These are phyloP conservation scores for Sporobolomyces roseus DNA, from an alignment of 768 basidiomycete species.

Conservation along the genomic window DNA sequence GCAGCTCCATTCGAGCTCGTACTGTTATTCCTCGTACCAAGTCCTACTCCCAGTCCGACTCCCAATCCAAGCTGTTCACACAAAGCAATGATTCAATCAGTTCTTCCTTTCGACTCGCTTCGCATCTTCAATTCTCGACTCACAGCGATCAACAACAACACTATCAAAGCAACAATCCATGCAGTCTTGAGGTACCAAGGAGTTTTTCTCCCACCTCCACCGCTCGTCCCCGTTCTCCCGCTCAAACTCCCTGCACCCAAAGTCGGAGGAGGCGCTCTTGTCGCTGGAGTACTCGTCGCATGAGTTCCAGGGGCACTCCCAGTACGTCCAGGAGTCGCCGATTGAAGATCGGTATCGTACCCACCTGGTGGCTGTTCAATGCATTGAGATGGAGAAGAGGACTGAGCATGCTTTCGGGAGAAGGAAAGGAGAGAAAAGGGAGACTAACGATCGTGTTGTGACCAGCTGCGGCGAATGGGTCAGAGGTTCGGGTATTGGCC, in stretches of 20 bases:
- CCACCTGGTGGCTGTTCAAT: not conserved
- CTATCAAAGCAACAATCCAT: conserved; percentile 2
- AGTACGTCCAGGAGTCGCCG: not conserved
- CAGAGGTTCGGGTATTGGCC: not conserved
- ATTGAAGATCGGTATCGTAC: conserved; percentile 10
- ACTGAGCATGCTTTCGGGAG: not conserved
- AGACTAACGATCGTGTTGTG: conserved; percentile 16
- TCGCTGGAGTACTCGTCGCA: not conserved
- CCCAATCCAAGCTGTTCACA: conserved; percentile 23
- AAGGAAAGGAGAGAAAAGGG: not conserved
- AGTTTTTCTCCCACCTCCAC: conserved; percentile 17
- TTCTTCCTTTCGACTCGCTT: too few species aligned
- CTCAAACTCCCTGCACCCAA: not conserved
- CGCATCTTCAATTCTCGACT: too few species aligned
- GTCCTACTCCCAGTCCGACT: conserved; percentile 31
- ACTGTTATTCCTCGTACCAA: conserved; percentile 20
- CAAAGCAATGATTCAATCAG: too few species aligned
- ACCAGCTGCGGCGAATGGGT: conserved; percentile 19
- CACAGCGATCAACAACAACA: conserved; percentile 1
- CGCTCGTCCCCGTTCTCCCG: conserved; percentile 27
- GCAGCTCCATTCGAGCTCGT: not conserved
- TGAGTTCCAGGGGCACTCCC: not conserved
- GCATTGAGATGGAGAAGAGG: not conserved
- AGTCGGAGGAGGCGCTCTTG: not conserved
- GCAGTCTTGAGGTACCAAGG: conserved; percentile 25